Conservation (phyloP, 148 eudicot genomes). For the Rhododendron williamsianum region DNA sequence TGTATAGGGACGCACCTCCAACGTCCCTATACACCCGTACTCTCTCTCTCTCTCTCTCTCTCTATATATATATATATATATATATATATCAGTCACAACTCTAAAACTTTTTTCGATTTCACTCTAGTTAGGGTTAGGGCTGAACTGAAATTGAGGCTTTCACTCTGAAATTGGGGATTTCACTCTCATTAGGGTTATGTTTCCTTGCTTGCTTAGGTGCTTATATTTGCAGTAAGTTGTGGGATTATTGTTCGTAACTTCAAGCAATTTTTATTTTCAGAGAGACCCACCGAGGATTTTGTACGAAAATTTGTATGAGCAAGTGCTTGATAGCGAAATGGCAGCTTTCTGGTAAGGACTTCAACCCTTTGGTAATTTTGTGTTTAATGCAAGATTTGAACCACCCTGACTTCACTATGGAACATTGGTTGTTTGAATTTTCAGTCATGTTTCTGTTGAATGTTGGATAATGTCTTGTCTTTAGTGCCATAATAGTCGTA, state of each 20-base stretch:
- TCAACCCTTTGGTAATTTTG: neutral
- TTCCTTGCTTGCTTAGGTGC: neutral
- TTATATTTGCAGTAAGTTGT: neutral
- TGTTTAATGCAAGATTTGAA: neutral
- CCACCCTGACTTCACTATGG: neutral
- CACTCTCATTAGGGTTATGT: no score
- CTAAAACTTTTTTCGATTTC: no score
- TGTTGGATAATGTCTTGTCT: neutral
- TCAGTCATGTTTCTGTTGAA: neutral
- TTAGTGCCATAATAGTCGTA: neutral
- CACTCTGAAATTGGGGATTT: no score
- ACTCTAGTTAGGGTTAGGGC: no score
- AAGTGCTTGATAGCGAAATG: constrained; percentile 65
- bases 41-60: no score
- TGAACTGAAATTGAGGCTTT: no score
- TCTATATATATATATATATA: no score
- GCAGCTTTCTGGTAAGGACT: constrained; percentile 69
- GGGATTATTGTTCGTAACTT: neutral
- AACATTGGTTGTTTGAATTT: neutral
- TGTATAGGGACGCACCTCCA: no score
- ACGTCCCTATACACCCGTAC: no score
- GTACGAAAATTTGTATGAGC: constrained; percentile 62
- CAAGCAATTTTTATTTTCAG: constrained; percentile 32
- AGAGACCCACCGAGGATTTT: constrained; percentile 92
- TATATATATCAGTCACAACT: no score